Evolutionary conservation across 495 filamentous ascomycete species (phyloP).

Genomic region (Talaromyces adpressus): DNA sequence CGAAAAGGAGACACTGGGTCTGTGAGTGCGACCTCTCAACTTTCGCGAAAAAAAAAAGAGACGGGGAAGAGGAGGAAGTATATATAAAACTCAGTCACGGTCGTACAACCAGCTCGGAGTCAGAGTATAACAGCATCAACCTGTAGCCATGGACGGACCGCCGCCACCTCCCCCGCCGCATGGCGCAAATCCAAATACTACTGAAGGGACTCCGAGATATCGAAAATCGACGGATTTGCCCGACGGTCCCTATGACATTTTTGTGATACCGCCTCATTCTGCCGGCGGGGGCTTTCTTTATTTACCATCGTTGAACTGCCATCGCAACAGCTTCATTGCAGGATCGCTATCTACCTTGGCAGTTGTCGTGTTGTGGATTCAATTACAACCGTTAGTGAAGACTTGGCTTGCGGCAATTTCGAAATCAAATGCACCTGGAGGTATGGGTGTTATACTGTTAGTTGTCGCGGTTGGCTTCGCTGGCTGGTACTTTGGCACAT

Average conservation of each 20-base stretch:
- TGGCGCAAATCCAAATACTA: slow-evolving; percentile 56
- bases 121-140: not conserved
- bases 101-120: not conserved
- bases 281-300: slow-evolving; percentile 89
- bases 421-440: slow-evolving; percentile 47
- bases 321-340: slow-evolving; percentile 85
- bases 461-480: slow-evolving; percentile 62
- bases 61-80: not conserved
- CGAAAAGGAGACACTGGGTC: not conserved
- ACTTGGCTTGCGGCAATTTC: slow-evolving; percentile 52
- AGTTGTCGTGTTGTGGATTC: slow-evolving; percentile 56
- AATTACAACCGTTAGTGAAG: slow-evolving; percentile 60
- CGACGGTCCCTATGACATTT: slow-evolving; percentile 88
- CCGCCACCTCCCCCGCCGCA: slow-evolving; percentile 62
- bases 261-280: slow-evolving; percentile 92
- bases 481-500: slow-evolving; percentile 67
- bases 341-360: slow-evolving; percentile 70
- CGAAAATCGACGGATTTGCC: slow-evolving; percentile 57
- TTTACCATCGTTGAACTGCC: slow-evolving; percentile 76
- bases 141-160: slow-evolving; percentile 36
- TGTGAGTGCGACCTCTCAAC: not conserved
- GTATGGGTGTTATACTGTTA: slow-evolving; percentile 54
- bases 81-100: not conserved
- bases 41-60: slow-evolving; percentile 3
- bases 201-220: slow-evolving; percentile 34